phyloP scores from a whole-genome alignment of 345 rosid genomes.

The Syzygium grande region DNA sequence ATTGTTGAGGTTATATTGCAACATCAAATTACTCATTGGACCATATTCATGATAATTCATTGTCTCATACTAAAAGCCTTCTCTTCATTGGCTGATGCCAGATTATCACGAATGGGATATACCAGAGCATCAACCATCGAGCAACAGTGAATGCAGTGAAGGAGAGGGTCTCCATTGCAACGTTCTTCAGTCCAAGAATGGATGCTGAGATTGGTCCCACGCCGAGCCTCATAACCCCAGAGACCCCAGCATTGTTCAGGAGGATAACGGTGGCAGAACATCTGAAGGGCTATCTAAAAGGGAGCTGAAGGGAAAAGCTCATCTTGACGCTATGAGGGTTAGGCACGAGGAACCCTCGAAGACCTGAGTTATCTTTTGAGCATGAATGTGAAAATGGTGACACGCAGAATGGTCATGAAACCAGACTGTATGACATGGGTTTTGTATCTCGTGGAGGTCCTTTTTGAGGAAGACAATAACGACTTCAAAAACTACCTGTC shows the following conservation, averaged over 20 bases:
- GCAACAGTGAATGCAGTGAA: neutral
- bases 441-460: neutral
- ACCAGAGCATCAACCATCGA: constrained; percentile 15
- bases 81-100: neutral
- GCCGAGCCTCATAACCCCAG: neutral
- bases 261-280: neutral
- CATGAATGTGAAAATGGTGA: neutral
- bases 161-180: constrained; percentile 5
- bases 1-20: neutral
- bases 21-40: neutral
- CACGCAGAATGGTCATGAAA: neutral
- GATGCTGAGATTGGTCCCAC: neutral
- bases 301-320: constrained; percentile 2
- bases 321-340: constrained; percentile 10
- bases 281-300: neutral
- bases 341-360: neutral
- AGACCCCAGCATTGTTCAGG: neutral
- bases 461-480: neutral
- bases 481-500: neutral
- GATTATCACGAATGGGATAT: constrained; percentile 11
- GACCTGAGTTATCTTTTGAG: neutral
- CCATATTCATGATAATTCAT: neutral
- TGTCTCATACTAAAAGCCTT: neutral
- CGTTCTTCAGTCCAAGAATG: neutral
- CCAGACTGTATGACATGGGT: neutral